Conservation (phyloP, 768 basidiomycete genomes). For the Termitomyces sp. region DNA sequence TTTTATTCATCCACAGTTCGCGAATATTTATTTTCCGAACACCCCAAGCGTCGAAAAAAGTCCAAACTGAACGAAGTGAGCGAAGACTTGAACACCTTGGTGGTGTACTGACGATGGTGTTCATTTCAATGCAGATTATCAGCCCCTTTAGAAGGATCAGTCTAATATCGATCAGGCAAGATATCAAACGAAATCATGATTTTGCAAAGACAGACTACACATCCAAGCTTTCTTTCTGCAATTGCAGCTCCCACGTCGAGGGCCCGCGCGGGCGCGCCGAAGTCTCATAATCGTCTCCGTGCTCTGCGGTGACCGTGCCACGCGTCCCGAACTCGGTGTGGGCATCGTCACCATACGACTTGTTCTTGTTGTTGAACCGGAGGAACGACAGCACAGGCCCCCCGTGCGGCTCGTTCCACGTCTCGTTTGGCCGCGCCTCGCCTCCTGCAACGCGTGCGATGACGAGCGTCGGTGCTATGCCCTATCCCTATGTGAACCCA, state of each 20-base stretch:
- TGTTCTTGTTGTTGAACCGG: constrained; percentile 5
- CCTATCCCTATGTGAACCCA: neutral
- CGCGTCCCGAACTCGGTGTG: neutral
- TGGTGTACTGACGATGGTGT: too few species aligned
- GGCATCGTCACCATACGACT: neutral
- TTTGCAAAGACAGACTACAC: neutral
- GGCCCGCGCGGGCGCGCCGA: neutral
- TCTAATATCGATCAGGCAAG: too few species aligned
- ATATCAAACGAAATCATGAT: too few species aligned
- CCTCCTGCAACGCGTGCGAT: constrained; percentile 13
- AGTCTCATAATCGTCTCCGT: constrained; percentile 2
- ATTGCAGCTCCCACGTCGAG: constrained; percentile 2
- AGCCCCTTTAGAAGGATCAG: too few species aligned
- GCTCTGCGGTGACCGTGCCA: neutral
- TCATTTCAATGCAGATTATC: too few species aligned
- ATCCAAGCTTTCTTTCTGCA: neutral
- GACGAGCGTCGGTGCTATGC: constrained; percentile 14
- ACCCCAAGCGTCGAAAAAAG: too few species aligned
- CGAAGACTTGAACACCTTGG: too few species aligned
- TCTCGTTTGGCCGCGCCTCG: constrained; percentile 7
- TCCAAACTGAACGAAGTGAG: too few species aligned
- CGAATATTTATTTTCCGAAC: too few species aligned
- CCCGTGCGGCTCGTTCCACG: constrained; percentile 6
- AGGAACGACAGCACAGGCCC: constrained; percentile 10
- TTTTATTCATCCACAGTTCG: too few species aligned